Conservation (phyloP, 331 rosid species). For the Quercus tomentella region DNA sequence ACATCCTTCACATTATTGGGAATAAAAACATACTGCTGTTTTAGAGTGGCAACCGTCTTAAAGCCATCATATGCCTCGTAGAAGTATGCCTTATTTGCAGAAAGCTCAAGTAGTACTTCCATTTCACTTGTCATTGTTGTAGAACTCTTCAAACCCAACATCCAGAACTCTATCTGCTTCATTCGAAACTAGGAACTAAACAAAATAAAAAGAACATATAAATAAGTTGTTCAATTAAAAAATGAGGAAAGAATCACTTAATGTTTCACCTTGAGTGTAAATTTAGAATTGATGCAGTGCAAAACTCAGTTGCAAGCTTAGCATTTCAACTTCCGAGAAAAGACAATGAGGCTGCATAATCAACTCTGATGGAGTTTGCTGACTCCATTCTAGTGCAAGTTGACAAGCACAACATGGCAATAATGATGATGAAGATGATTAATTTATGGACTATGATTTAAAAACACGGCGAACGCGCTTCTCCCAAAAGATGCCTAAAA, state of each 20-base stretch:
- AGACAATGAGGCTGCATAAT: too few species aligned
- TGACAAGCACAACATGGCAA: too few species aligned
- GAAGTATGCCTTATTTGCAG: conserved; percentile 61
- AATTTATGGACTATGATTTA: too few species aligned
- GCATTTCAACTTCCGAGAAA: background rate
- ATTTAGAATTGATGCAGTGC: background rate
- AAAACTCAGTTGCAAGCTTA: background rate
- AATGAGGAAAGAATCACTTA: background rate
- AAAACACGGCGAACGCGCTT: too few species aligned
- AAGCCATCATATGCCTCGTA: conserved; percentile 81
- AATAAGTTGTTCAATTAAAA: too few species aligned
- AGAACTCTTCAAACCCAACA: conserved; percentile 76
- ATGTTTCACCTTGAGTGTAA: background rate
- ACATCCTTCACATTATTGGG: conserved; percentile 74
- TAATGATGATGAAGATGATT: too few species aligned
- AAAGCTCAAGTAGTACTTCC: conserved; percentile 54
- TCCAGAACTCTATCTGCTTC: conserved; percentile 91
- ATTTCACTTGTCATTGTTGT: conserved; percentile 72
- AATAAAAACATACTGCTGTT: conserved; percentile 56
- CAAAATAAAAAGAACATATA: background rate
- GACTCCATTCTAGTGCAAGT: too few species aligned
- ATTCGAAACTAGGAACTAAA: conserved; percentile 78
- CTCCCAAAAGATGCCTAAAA: too few species aligned
- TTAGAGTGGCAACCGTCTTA: conserved; percentile 73
- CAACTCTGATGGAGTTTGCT: too few species aligned